These are phyloP conservation scores for Carpinus fangiana DNA, from an alignment of 306 rosid genomes.

Conservation along the genomic window DNA sequence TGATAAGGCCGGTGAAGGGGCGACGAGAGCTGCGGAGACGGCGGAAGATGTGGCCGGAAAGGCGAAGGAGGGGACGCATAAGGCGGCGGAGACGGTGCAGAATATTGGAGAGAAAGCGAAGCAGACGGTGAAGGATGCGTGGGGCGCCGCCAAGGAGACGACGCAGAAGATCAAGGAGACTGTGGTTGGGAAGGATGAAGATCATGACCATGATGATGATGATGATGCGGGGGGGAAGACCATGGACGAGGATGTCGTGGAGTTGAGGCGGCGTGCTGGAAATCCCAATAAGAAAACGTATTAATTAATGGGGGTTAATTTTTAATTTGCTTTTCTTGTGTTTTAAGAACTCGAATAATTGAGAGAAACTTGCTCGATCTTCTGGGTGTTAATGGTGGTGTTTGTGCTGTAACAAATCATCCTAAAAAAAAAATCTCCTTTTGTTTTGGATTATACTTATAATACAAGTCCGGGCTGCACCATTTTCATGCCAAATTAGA, in stretches of 20 bases:
- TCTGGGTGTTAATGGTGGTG: background rate
- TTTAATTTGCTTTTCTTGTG: background rate
- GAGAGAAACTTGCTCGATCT: background rate
- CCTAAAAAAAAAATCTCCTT: too few relatives aligned
- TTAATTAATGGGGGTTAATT: background rate
- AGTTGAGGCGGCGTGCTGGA: slow-evolving; percentile 28
- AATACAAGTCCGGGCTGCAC: too few relatives aligned
- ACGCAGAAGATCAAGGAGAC: slow-evolving; percentile 60
- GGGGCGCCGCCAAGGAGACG: slow-evolving; percentile 41
- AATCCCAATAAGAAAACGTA: slow-evolving; percentile 26
- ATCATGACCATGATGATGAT: slow-evolving; percentile 21
- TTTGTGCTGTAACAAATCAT: background rate
- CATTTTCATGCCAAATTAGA: too few relatives aligned
- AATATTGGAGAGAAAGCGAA: slow-evolving; percentile 44
- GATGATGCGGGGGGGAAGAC: slow-evolving; percentile 9
- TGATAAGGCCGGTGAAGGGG: slow-evolving; percentile 29
- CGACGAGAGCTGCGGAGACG: background rate
- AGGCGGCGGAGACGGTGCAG: slow-evolving; percentile 25
- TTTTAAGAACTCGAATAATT: background rate
- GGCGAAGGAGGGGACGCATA: slow-evolving; percentile 10
- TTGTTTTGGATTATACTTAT: too few relatives aligned
- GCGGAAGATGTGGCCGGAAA: slow-evolving; percentile 24
- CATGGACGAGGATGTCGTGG: slow-evolving; percentile 38
- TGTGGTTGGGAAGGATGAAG: slow-evolving; percentile 52
- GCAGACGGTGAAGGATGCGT: slow-evolving; percentile 36